Evolutionary conservation across 257 asterid species (phyloP), one percentile per base, ranked within the genome.

Genomic region (Sherardia arvensis): DNA sequence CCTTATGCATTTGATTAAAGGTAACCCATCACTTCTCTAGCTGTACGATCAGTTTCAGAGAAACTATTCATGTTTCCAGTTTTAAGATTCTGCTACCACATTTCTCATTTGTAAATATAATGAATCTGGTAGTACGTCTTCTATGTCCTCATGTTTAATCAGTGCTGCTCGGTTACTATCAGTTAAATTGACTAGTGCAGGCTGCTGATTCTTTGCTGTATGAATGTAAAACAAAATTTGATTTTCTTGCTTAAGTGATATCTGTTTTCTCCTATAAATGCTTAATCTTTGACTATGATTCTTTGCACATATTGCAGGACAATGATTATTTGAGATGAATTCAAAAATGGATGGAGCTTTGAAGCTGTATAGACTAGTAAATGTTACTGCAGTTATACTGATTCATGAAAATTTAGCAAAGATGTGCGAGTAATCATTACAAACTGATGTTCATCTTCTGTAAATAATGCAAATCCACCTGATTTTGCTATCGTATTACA

Each of bases 1-100:
- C 99, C 99, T 48, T 93, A 87, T 76, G 94, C 96, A 59, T 93
- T 93, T 79, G 91, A 80, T 68, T 90, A 84, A 83, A 85, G 97
- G 96, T 93, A 82, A 59, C 69, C 18, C 49, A 27, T 17, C 33
- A 30, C 59, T 45, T 43, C 1, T 23, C 22, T 22, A 15, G 40
- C 34, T 32, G 34, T 32, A 32, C 34, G 4, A 36, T n/a, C 34
- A 53, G n/a, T n/a, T n/a, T n/a, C n/a, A n/a, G n/a, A n/a, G n/a
- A n/a, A n/a, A n/a, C n/a, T n/a, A n/a, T n/a, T n/a, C n/a, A n/a
- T n/a, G n/a, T n/a, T n/a, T n/a, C 49, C 38, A 40, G 30, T 26
- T 38, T 56, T 18, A 29, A 9, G 26, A 30, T 59, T 60, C 49
- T 28, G 26, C 48, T 15, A 4, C 3, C 43, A 7, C 61, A 23